phyloP scores from a whole-genome alignment of 2,329 filamentous ascomycete genomes.

The Endoconidiophora laricicola region DNA sequence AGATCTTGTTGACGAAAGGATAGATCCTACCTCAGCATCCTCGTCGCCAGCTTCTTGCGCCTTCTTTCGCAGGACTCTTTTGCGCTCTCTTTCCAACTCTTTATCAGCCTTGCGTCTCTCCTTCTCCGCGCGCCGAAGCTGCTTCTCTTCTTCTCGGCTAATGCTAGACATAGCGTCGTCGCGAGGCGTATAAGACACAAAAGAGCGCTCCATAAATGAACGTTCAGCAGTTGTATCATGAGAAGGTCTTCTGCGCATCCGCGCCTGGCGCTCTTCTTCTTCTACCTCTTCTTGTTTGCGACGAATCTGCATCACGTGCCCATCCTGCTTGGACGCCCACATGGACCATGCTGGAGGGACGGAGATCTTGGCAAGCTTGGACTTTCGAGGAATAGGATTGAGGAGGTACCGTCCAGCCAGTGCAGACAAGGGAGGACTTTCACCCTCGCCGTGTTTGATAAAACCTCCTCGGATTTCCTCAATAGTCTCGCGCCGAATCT shows the following conservation, averaged over 20 bases:
- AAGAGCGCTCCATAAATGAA: constrained; percentile 2
- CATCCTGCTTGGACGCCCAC: constrained; percentile 82
- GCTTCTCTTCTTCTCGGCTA: constrained; percentile 2
- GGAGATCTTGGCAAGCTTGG: constrained; percentile 9
- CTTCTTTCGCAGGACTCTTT: constrained; percentile 6
- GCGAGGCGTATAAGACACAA: no score
- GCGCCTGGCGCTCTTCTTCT: constrained; percentile 13
- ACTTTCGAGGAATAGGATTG: constrained; percentile 13
- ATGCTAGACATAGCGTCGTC: background rate
- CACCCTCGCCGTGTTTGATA: constrained; percentile 50
- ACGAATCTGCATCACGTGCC: constrained; percentile 49
- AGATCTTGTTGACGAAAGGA: constrained; percentile 7
- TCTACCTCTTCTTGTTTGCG: constrained; percentile 28
- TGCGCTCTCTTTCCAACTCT: constrained; percentile 9
- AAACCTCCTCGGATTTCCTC: constrained; percentile 59
- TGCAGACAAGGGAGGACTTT: constrained; percentile 69
- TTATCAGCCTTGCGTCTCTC: constrained; percentile 8
- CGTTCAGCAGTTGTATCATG: constrained; percentile 2
- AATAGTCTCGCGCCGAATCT: constrained; percentile 55
- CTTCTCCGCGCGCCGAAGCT: background rate
- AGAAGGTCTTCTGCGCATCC: constrained; percentile 1
- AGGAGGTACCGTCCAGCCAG: constrained; percentile 52
- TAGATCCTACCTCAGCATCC: background rate
- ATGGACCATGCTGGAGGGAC: constrained; percentile 43
- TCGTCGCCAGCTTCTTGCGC: background rate